Base-by-base conservation (phyloP, 495 filamentous ascomycete species). In the Annulohypoxylon nitens region DNA sequence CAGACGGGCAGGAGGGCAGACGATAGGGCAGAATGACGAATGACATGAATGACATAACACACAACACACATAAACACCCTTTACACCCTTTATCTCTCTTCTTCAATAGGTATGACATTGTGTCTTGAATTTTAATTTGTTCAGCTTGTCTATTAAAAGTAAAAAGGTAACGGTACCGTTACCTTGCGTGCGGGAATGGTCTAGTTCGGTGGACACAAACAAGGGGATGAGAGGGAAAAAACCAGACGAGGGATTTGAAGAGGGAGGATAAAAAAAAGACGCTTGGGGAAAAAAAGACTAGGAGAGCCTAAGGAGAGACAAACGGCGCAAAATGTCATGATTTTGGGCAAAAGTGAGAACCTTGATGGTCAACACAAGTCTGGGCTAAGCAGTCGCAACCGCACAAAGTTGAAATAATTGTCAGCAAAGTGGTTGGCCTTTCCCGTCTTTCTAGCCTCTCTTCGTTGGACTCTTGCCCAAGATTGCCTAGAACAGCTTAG, bases 291-390 rank as follows among this genome's bases (percentile, higher is more conserved):
- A 4, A 4, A 43, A n/a, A 3, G 12, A 43, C 39, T 43, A 50
- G 16, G 34, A 50, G 47, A 25, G 5, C 3, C 30, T 30, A 30
- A 50, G 16, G 26, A 62, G 25, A 43, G 20, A 55, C 18, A 59
- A 66, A 69, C 20, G 62, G 30, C 16, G 30, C 20, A 64, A 23
- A 73, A 54, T 64, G 43, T 64, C 64, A 69, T 69, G 64, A 67
- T 59, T 34, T 48, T 60, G 43, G 43, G 9, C 14, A 62, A 73
- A 69, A 64, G 11, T 67, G 72, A 77, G 75, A 70, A 77, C 75
- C 75, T 72, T 77, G 75, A 77, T 77, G 75, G 75, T 45, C 64
- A 62, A 70, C 6, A 23, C 5, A 23, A 25, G n/a, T 16, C 47
- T 50, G 30, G 51, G 25, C n/a, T 34, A 30, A 30, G 8, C 20